Evolutionary conservation across 2,329 filamentous ascomycete species (phyloP).

Genomic region (Ilyonectria sp.): DNA sequence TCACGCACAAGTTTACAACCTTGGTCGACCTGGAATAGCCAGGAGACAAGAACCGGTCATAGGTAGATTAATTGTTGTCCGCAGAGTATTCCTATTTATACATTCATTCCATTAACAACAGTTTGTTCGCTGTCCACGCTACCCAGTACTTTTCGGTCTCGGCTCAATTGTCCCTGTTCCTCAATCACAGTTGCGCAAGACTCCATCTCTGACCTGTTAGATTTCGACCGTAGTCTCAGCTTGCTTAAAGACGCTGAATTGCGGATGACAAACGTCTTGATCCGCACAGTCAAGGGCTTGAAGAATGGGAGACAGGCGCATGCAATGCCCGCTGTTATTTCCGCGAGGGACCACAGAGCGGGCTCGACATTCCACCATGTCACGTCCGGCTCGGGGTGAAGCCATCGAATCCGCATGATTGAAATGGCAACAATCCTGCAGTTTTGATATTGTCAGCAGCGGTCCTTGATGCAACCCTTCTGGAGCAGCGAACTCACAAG

Average conservation of each 20-base stretch:
- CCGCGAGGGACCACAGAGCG: conserved; percentile 36
- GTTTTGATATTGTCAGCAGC: rapidly evolving
- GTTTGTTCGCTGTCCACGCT: background rate
- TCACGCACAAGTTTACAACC: conserved; percentile 15
- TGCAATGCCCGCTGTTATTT: conserved; percentile 31
- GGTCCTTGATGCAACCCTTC: rapidly evolving
- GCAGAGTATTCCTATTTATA: too few species aligned
- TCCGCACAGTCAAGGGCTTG: conserved; percentile 22
- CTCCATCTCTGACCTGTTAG: background rate
- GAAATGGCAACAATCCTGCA: conserved; percentile 30
- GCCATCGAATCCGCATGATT: conserved; percentile 36
- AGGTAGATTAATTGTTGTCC: too few species aligned
- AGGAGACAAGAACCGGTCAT: too few species aligned
- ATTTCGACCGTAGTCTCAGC: background rate
- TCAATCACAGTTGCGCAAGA: background rate
- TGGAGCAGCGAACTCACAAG: conserved; percentile 26
- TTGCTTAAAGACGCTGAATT: rapidly evolving
- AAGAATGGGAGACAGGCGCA: conserved; percentile 39
- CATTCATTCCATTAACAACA: too few species aligned
- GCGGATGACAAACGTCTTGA: background rate
- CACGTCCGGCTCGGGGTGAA: background rate
- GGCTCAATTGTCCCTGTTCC: background rate
- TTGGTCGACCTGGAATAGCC: background rate
- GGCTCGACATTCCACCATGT: conserved; percentile 34
- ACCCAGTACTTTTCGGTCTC: background rate